phyloP scores from a whole-genome alignment of 139 green algal genomes.

The Picocystis salinarum region DNA sequence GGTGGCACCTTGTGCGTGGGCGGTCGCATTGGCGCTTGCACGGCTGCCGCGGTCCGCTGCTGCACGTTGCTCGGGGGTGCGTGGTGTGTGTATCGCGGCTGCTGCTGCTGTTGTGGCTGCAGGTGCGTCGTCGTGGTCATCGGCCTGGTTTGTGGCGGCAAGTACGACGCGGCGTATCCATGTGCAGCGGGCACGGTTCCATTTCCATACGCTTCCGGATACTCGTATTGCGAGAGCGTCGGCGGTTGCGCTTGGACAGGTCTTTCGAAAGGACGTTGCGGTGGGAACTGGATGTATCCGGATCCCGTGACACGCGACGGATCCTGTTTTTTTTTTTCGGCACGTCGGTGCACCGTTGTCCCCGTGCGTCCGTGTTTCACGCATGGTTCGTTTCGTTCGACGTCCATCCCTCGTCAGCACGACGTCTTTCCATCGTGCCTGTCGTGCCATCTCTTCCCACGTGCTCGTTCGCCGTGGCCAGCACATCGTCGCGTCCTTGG shows the following conservation, averaged over 20 bases:
- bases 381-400: too few species aligned
- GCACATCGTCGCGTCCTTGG: too few species aligned
- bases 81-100: neutral
- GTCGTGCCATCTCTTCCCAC: too few species aligned
- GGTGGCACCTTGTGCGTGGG: conserved; percentile 1
- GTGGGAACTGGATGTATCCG: conserved; percentile 29
- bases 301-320: conserved; percentile 19
- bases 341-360: too few species aligned
- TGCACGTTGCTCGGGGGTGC: neutral
- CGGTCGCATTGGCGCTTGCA: conserved; percentile 1
- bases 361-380: too few species aligned
- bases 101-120: neutral
- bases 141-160: neutral
- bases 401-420: too few species aligned
- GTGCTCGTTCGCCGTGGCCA: too few species aligned
- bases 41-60: neutral
- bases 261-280: conserved; percentile 20
- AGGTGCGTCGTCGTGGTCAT: neutral
- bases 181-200: neutral
- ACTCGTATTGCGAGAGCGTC: conserved; percentile 14
- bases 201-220: neutral
- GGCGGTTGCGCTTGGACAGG: conserved; percentile 18
- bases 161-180: neutral
- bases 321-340: too few species aligned
- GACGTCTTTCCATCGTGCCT: too few species aligned